Evolutionary conservation across 1,139 yeast genomes (phyloP).

Genomic region (Saccharomyces hybrid): DNA sequence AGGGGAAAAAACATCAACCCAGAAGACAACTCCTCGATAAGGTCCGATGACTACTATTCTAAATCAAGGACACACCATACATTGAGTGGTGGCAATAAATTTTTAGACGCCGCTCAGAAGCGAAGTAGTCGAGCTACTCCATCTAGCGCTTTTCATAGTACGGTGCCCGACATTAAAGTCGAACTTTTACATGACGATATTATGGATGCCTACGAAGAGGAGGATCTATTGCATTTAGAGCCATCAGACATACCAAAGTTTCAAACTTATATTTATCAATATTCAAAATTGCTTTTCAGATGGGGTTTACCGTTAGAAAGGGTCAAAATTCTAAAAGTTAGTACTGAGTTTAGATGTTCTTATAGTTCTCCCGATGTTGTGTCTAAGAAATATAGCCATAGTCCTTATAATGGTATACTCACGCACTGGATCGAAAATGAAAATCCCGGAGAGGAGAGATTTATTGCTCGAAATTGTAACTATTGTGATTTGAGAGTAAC

Average conservation of each 20-base stretch:
- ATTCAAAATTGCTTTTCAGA: constrained; percentile 68
- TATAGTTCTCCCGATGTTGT: background rate
- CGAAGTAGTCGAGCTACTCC: background rate
- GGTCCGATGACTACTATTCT: constrained; percentile 20
- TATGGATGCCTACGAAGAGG: constrained; percentile 46
- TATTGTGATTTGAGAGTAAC: constrained; percentile 57
- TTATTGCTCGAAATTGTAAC: constrained; percentile 40
- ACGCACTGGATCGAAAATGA: constrained; percentile 21
- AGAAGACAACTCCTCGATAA: constrained; percentile 17
- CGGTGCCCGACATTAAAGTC: constrained; percentile 40
- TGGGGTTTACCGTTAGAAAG: constrained; percentile 83
- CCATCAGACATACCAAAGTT: constrained; percentile 42
- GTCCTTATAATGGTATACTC: constrained; percentile 21
- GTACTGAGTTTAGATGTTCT: constrained; percentile 31
- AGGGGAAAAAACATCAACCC: constrained; percentile 4
- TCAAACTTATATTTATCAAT: constrained; percentile 53
- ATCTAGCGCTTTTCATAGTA: background rate
- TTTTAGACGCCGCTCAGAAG: background rate
- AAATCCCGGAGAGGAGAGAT: constrained; percentile 12
- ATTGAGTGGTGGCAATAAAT: background rate
- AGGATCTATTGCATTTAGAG: constrained; percentile 42
- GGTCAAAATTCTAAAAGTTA: constrained; percentile 70
- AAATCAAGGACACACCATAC: background rate
- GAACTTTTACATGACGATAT: constrained; percentile 51
- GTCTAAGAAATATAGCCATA: constrained; percentile 5